phyloP scores from a whole-genome alignment of 805 yeast species.

The Lipomyces mesembrius region DNA sequence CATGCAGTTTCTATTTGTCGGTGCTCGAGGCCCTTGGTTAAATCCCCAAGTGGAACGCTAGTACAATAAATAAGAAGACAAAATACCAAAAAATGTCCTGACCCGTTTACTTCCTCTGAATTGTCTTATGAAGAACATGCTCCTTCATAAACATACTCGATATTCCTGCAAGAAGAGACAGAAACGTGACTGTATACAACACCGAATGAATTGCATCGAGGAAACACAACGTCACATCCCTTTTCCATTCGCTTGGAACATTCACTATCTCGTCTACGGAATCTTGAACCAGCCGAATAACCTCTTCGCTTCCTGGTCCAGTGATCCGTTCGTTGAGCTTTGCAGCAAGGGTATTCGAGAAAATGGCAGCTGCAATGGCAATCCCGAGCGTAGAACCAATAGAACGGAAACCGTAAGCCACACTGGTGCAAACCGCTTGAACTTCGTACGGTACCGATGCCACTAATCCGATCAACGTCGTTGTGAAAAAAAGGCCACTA shows the following conservation, averaged over 20 bases:
- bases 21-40: background rate
- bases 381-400: conserved; percentile 85
- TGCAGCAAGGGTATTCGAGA: conserved; percentile 50
- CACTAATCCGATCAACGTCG: conserved; percentile 72
- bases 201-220: conserved; percentile 31
- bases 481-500: conserved; percentile 68
- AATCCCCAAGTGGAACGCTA: background rate
- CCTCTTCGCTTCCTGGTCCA: conserved; percentile 34
- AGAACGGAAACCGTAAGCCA: conserved; percentile 84
- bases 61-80: background rate
- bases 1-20: background rate
- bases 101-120: conserved; percentile 9
- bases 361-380: conserved; percentile 61
- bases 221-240: conserved; percentile 25
- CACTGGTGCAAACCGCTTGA: conserved; percentile 86
- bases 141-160: conserved; percentile 34
- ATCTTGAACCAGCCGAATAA: conserved; percentile 32
- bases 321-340: conserved; percentile 36
- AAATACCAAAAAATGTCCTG: background rate
- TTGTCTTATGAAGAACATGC: conserved; percentile 27
- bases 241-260: conserved; percentile 23
- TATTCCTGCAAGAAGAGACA: conserved; percentile 28
- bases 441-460: conserved; percentile 68
- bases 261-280: conserved; percentile 26
- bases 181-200: conserved; percentile 27